Conservation (phyloP, 2,329 filamentous ascomycete genomes). For the Fusarium sp. region DNA sequence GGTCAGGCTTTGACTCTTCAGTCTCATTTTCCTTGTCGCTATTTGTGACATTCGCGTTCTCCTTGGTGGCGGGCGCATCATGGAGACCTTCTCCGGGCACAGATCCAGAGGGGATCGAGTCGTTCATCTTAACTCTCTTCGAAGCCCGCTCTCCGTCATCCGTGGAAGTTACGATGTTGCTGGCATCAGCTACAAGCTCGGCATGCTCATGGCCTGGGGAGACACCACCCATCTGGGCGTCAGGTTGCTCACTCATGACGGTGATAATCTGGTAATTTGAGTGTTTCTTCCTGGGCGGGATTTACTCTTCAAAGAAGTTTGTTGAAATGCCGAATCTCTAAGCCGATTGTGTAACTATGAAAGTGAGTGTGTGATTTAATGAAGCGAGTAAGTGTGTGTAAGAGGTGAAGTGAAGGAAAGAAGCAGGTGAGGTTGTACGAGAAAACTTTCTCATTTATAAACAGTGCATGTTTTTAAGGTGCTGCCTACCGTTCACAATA, state of each 20-base stretch:
- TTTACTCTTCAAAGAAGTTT: neutral
- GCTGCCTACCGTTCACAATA: neutral
- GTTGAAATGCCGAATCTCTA: neutral
- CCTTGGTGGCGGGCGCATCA: constrained; percentile 30
- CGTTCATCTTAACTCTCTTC: constrained; percentile 70
- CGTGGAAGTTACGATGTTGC: constrained; percentile 16
- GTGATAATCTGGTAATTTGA: neutral
- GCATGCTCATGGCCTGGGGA: constrained; percentile 32
- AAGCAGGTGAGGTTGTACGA: neutral
- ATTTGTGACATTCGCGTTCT: constrained; percentile 32
- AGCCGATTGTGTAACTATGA: neutral
- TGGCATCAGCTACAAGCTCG: constrained; percentile 32
- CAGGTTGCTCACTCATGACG: constrained; percentile 48
- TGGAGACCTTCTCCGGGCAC: constrained; percentile 40
- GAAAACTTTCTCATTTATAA: neutral
- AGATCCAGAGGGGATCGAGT: constrained; percentile 36
- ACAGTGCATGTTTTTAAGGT: neutral
- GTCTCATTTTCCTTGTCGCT: constrained; percentile 33
- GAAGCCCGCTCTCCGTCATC: constrained; percentile 58
- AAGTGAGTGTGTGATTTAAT: constrained; percentile 11
- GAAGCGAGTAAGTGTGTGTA: constrained; percentile 10
- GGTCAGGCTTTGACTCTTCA: constrained; percentile 14
- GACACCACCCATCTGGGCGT: constrained; percentile 42
- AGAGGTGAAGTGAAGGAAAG: constrained; percentile 9
- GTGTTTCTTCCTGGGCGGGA: neutral